Evolutionary conservation across 345 rosid species (phyloP).

Genomic region (Dimocarpus longan): DNA sequence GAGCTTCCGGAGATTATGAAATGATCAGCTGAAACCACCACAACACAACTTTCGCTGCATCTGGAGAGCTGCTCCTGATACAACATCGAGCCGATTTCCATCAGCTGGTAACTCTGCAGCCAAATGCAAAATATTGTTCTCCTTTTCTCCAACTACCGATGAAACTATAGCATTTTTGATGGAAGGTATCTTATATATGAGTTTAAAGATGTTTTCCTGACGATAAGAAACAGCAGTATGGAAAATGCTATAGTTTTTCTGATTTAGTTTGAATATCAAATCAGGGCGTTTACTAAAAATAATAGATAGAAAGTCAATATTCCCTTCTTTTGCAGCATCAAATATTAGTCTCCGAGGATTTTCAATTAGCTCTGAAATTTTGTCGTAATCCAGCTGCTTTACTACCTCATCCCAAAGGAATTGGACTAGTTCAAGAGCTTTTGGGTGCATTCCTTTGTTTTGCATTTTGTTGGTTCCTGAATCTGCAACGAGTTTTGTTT

Average conservation of each 20-base stretch:
- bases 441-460: neutral
- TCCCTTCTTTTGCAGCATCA: neutral
- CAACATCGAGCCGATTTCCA: constrained; percentile 2
- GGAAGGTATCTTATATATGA: constrained; percentile 16
- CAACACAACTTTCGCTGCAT: neutral
- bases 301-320: neutral
- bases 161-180: constrained; percentile 9
- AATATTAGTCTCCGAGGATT: neutral
- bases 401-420: neutral
- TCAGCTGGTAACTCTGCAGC: constrained; percentile 20
- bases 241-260: constrained; percentile 4
- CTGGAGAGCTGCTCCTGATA: constrained; percentile 34
- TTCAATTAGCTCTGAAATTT: neutral
- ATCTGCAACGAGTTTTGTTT: neutral
- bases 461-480: neutral
- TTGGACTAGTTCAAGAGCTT: neutral
- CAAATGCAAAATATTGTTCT: constrained; percentile 23
- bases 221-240: constrained; percentile 19
- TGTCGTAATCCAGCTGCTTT: neutral
- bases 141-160: neutral
- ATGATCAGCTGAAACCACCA: constrained; percentile 17
- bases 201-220: constrained; percentile 19
- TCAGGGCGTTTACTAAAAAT: neutral
- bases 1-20: neutral
- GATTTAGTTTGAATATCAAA: neutral